Evolutionary conservation across 306 rosid species (phyloP).

Genomic region (Quercus aquifolioides): DNA sequence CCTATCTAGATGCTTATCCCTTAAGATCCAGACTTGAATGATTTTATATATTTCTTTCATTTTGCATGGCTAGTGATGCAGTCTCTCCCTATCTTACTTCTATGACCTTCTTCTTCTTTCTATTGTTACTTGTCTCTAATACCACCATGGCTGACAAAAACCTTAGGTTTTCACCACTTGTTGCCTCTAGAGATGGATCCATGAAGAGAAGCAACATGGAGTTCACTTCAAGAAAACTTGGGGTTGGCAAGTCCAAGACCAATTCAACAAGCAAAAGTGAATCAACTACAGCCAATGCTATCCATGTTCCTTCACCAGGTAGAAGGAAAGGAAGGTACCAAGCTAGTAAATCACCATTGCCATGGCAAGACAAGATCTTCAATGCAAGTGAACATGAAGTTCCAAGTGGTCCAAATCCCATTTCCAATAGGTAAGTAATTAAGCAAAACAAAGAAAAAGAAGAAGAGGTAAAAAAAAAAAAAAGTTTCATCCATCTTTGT

Average conservation of each 20-base stretch:
- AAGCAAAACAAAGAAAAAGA: constrained; percentile 11
- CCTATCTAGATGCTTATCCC: constrained; percentile 1
- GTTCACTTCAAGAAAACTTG: constrained; percentile 22
- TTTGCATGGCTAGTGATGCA: constrained; percentile 66
- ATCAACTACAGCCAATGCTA: neutral
- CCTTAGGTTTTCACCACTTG: constrained; percentile 10
- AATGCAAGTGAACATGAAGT: constrained; percentile 68
- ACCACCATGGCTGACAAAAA: constrained; percentile 32
- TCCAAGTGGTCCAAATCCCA: constrained; percentile 94
- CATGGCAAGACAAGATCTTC: constrained; percentile 48
- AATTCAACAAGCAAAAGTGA: constrained; percentile 7
- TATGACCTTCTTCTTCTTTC: constrained; percentile 35
- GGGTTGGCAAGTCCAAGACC: constrained; percentile 16
- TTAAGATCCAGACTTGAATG: constrained; percentile 22
- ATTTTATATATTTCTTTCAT: constrained; percentile 19
- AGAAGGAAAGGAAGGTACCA: constrained; percentile 20
- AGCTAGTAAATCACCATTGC: constrained; percentile 28
- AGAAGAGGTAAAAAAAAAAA: neutral
- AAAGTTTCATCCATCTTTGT: neutral
- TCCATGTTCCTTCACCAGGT: constrained; percentile 16
- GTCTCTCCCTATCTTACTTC: constrained; percentile 24
- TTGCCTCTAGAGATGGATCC: constrained; percentile 11
- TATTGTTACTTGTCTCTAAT: constrained; percentile 32
- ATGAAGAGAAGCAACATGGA: constrained; percentile 18
- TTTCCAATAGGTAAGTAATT: constrained; percentile 67